Base-by-base conservation (phyloP, 495 filamentous ascomycete genomes). In the Hypoxylon cercidicola region DNA sequence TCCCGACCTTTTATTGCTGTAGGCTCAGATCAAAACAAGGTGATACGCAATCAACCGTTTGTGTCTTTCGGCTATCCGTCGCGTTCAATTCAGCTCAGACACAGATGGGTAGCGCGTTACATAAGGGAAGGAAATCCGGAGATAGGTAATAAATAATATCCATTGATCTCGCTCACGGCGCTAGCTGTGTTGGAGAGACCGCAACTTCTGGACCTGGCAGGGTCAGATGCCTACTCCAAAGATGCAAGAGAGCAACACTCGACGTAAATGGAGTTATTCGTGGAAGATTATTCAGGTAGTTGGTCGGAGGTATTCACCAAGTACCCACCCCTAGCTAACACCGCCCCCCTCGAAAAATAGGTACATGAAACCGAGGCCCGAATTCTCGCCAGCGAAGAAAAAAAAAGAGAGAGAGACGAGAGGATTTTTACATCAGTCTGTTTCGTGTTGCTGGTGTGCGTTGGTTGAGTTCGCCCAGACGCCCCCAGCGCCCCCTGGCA, bases 361-460 rank as follows among this genome's bases (percentile, higher is more conserved):
- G n/a, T n/a, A n/a, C n/a, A 49, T 49, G 50, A 62, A 62, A 55
- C 50, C 20, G 16, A 48, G 34, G 32, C 20, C 40, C 43, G 16
- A 51, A 51, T 39, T 37, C 30, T 61, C 49, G 44, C 49, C 20
- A 18, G 40, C 16, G n/a, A 15, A 41, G n/a, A 41, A 15, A 13
- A 41, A 43, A 25, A 25, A 25, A 5, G 23, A 25, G 5, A 25
- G 2, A 2, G 23, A 25, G 23, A 43, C 6, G 7, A 62, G 21
- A 51, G 53, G 57, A 48, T 55, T 58, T 58, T 60, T 46, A 55
- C 43, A 60, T 54, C 55, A 54, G 23, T 28, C 18, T 48, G 57
- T 67, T 62, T 67, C 64, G 64, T 62, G 53, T 60, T 32, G 10
- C 46, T 48, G 19, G 13, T 20, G 13, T 44, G 19, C n/a, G 51